Percentiles rank a stretch among this genome's conserved stretches.
Evolutionary conservation across 345 rosid species (phyloP).

Genomic region (Isatis tinctoria): DNA sequence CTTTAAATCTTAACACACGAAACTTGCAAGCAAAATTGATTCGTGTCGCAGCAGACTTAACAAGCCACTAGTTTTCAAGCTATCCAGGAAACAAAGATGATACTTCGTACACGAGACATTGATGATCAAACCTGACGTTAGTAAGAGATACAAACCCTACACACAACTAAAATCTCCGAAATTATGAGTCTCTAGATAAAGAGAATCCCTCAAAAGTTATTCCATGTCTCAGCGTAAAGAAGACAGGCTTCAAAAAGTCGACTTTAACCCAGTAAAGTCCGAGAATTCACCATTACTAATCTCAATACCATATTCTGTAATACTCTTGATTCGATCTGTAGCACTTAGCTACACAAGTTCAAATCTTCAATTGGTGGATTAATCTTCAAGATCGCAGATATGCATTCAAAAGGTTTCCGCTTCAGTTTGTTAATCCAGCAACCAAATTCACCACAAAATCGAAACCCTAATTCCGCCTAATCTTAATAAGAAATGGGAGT

Average conservation of each 20-base stretch:
- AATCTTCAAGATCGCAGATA: not conserved
- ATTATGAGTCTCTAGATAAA: not conserved
- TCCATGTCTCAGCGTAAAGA: slow-evolving; percentile 1
- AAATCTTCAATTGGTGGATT: not conserved
- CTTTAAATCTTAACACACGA: not conserved
- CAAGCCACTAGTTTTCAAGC: not conserved
- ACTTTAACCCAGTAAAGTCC: not conserved
- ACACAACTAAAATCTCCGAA: not conserved
- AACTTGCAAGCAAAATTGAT: not conserved
- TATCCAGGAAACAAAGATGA: not conserved
- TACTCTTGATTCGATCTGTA: not conserved
- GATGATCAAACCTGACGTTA: not conserved
- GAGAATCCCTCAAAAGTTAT: not conserved
- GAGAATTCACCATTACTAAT: not conserved
- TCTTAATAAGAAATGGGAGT: not conserved
- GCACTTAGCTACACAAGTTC: not conserved
- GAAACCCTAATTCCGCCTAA: slow-evolving; percentile 16
- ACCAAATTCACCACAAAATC: not conserved
- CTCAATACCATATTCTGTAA: not conserved
- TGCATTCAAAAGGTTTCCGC: not conserved
- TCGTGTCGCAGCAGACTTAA: not conserved
- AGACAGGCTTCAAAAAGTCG: not conserved
- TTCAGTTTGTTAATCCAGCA: not conserved
- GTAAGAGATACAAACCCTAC: not conserved
- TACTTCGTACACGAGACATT: not conserved